Conservation (phyloP, 495 filamentous ascomycete species). For the Terfezia claveryi region DNA sequence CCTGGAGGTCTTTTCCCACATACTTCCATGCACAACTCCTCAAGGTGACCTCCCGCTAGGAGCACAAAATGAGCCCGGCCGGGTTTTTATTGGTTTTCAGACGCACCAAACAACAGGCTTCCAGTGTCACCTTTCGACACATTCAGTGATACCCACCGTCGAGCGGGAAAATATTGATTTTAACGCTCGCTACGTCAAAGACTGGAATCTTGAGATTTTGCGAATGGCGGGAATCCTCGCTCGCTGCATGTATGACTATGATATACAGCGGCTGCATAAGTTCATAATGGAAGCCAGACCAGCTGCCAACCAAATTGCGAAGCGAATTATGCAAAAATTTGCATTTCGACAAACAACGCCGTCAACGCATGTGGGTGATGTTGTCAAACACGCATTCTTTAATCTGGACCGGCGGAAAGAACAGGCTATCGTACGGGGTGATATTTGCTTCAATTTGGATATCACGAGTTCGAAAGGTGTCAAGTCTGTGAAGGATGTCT, state of each 20-base stretch:
- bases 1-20: not conserved
- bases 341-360: conserved; percentile 75
- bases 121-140: conserved; percentile 86
- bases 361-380: conserved; percentile 54
- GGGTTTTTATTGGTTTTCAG: conserved; percentile 92
- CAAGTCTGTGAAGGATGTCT: too few relatives aligned
- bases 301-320: conserved; percentile 42
- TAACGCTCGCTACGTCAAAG: conserved; percentile 77
- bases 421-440: too few relatives aligned
- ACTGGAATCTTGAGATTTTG: conserved; percentile 93
- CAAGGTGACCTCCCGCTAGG: not conserved
- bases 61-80: conserved; percentile 33
- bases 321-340: conserved; percentile 58
- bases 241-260: conserved; percentile 61
- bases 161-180: conserved; percentile 93
- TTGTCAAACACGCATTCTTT: conserved; percentile 69
- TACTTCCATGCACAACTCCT: conserved; percentile 32
- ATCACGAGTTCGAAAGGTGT: too few relatives aligned
- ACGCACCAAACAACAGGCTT: conserved; percentile 91
- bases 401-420: conserved; percentile 25
- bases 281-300: conserved; percentile 30
- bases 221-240: conserved; percentile 75
- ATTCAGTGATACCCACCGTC: conserved; percentile 90
- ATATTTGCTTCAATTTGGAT: too few relatives aligned
- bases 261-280: conserved; percentile 45